Evolutionary conservation across 495 filamentous ascomycete species (phyloP).

Genomic region (Penicillium crystallinum): DNA sequence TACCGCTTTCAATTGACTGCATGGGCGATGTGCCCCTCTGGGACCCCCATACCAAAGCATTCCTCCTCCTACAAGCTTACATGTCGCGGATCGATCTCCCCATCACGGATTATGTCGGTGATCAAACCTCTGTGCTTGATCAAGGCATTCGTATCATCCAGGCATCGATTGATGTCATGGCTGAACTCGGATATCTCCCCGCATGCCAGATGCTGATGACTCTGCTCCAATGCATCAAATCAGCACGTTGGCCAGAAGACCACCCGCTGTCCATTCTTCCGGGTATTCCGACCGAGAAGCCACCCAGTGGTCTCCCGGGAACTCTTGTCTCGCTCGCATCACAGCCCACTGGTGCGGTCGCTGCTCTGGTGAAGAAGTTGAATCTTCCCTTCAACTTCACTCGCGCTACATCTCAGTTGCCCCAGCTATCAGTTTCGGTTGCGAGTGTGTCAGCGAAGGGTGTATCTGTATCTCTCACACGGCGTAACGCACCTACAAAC

Average conservation of each 20-base stretch:
- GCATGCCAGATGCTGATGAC: slow-evolving; percentile 73
- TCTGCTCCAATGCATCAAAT: slow-evolving; percentile 87
- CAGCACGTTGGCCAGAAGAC: slow-evolving; percentile 84
- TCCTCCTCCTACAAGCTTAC: slow-evolving; percentile 88
- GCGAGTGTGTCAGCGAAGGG: slow-evolving; percentile 53
- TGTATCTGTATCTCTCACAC: slow-evolving; percentile 57
- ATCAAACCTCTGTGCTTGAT: slow-evolving; percentile 84
- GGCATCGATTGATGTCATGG: slow-evolving; percentile 86
- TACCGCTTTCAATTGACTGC: slow-evolving; percentile 60
- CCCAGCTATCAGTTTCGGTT: slow-evolving; percentile 61
- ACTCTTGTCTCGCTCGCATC: slow-evolving; percentile 25
- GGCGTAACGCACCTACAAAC: slow-evolving; percentile 59
- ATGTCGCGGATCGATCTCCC: slow-evolving; percentile 89
- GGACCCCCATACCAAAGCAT: slow-evolving; percentile 98
- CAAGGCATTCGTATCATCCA: slow-evolving; percentile 93
- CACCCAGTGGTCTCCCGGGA: slow-evolving; percentile 17
- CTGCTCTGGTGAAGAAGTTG: slow-evolving; percentile 25
- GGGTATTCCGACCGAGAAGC: slow-evolving; percentile 52
- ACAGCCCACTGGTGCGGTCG: slow-evolving; percentile 22
- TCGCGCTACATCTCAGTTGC: slow-evolving; percentile 57
- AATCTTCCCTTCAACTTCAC: slow-evolving; percentile 38
- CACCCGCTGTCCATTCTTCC: slow-evolving; percentile 75
- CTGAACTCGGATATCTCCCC: slow-evolving; percentile 78
- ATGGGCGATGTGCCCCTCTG: slow-evolving; percentile 83
- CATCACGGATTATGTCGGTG: slow-evolving; percentile 95